Evolutionary conservation across 2,329 filamentous ascomycete genomes (phyloP).

Genomic region (Fusarium transvaalense): DNA sequence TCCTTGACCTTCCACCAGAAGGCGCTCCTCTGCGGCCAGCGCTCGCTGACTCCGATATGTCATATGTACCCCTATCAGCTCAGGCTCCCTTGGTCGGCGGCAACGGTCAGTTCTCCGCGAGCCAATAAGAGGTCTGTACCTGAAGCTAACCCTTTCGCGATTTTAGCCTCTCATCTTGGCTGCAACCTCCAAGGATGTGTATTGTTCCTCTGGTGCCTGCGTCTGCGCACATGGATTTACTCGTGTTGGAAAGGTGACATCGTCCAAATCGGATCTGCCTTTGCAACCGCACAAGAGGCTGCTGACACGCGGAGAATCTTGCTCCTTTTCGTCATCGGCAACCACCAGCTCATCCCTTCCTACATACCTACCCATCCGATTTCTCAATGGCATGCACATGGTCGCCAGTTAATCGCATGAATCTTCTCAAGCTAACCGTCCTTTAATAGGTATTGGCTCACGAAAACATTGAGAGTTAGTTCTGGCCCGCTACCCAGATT

Average conservation of each 20-base stretch:
- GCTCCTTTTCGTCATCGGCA: slow-evolving; percentile 21
- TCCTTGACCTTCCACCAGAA: slow-evolving; percentile 6
- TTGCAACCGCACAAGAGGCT: slow-evolving; percentile 22
- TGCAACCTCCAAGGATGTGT: slow-evolving; percentile 31
- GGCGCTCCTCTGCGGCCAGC: slow-evolving; percentile 29
- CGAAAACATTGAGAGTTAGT: slow-evolving; percentile 4
- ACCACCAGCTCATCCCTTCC: slow-evolving; percentile 16
- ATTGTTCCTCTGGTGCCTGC: slow-evolving; percentile 28
- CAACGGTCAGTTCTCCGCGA: slow-evolving; percentile 48
- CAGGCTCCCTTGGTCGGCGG: slow-evolving; percentile 28
- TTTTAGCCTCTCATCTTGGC: slow-evolving; percentile 22
- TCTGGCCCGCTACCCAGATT: slow-evolving; percentile 25
- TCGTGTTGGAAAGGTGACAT: slow-evolving; percentile 45
- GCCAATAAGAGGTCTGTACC: slow-evolving; percentile 58
- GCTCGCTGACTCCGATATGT: slow-evolving; percentile 24
- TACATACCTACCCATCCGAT: background rate
- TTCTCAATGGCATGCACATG: background rate
- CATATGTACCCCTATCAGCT: slow-evolving; percentile 25
- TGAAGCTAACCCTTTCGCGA: slow-evolving; percentile 53
- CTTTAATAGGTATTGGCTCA: slow-evolving; percentile 3
- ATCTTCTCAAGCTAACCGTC: background rate
- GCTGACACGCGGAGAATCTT: slow-evolving; percentile 38
- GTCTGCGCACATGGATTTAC: slow-evolving; percentile 24
- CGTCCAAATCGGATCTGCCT: slow-evolving; percentile 46
- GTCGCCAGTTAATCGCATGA: background rate